phyloP scores from a whole-genome alignment of 805 yeast species.

The Saccharomyces cerevisiae region DNA sequence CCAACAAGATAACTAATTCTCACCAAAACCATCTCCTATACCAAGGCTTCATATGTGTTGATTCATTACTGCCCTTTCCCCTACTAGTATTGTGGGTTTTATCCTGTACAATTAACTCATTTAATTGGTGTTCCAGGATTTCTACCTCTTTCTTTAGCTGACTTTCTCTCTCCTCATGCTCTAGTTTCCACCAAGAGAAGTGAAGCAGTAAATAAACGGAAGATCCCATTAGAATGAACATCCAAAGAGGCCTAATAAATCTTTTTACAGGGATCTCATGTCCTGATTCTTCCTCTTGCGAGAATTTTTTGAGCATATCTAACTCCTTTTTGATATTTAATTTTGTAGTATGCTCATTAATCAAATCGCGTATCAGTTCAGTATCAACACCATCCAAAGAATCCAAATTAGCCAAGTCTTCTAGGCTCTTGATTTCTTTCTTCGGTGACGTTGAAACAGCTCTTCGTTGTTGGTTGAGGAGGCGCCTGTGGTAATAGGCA shows the following conservation, averaged over 20 bases:
- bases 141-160: slow-evolving; percentile 14
- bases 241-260: slow-evolving; percentile 26
- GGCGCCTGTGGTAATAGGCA: neutral
- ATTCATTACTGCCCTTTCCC: neutral
- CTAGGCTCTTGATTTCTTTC: slow-evolving; percentile 18
- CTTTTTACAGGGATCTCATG: slow-evolving; percentile 12
- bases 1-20: neutral
- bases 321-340: slow-evolving; percentile 25
- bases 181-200: slow-evolving; percentile 26
- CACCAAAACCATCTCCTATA: slow-evolving; percentile 13
- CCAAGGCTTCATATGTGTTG: slow-evolving; percentile 7
- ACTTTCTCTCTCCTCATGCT: slow-evolving; percentile 21
- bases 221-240: slow-evolving; percentile 27
- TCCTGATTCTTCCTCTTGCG: slow-evolving; percentile 13
- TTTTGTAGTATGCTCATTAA: slow-evolving; percentile 26
- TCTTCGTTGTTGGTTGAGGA: neutral
- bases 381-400: slow-evolving; percentile 29
- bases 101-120: slow-evolving; percentile 1
- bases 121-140: slow-evolving; percentile 16
- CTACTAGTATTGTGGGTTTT: neutral
- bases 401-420: slow-evolving; percentile 27
- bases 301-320: slow-evolving; percentile 19
- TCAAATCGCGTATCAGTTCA: slow-evolving; percentile 22
- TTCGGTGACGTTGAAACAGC: neutral
- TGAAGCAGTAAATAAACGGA: slow-evolving; percentile 24